Conservation (phyloP, 495 filamentous ascomycete genomes). For the Achaetomiella virescens region DNA sequence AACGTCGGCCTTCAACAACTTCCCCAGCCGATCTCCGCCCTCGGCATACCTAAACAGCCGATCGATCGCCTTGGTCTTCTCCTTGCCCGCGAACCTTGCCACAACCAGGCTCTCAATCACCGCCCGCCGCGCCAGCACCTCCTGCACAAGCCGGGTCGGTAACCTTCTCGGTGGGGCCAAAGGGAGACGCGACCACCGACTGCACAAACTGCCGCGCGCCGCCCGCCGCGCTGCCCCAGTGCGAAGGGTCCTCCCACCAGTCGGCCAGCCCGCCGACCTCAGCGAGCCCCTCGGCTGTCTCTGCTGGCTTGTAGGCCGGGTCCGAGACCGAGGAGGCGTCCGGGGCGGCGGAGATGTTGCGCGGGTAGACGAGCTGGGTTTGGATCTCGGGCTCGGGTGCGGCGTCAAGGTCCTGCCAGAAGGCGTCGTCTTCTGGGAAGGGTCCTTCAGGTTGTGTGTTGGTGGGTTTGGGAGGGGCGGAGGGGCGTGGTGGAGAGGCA, state of each 20-base stretch:
- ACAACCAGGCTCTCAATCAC: conserved; percentile 54
- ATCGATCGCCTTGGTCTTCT: conserved; percentile 21
- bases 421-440: not conserved
- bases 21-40: conserved; percentile 4
- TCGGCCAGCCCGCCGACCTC: conserved; percentile 47
- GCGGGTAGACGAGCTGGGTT: conserved; percentile 23
- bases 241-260: conserved; percentile 44
- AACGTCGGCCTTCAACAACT: conserved; percentile 15
- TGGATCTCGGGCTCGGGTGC: not conserved
- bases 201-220: conserved; percentile 8
- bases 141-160: conserved; percentile 36
- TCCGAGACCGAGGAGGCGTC: conserved; percentile 27
- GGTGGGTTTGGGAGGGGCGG: not conserved
- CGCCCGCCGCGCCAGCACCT: conserved; percentile 49
- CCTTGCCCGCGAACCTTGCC: conserved; percentile 30
- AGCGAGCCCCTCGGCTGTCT: conserved; percentile 51
- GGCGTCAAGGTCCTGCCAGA: not conserved
- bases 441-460: not conserved
- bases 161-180: conserved; percentile 33
- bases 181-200: conserved; percentile 30
- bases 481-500: conserved; percentile 15
- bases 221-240: conserved; percentile 31
- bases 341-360: conserved; percentile 8
- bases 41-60: not conserved
- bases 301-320: conserved; percentile 51